Evolutionary conservation across 2,329 filamentous ascomycete species (phyloP).

Genomic region (Phialophora verrucosa): DNA sequence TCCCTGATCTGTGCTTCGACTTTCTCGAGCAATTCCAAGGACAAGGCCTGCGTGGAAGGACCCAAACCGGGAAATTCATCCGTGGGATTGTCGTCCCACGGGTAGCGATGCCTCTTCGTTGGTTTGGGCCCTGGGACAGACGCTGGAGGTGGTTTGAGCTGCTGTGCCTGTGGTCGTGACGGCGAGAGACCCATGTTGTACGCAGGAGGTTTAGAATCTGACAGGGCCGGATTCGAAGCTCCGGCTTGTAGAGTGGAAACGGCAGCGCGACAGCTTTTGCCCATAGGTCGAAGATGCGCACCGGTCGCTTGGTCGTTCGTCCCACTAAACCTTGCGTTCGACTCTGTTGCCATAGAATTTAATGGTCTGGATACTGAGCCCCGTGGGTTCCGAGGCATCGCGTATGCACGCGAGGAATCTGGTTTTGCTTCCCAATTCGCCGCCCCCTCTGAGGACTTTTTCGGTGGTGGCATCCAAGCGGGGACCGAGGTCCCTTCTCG

Average conservation of each 20-base stretch:
- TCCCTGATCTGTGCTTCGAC: slow-evolving; percentile 25
- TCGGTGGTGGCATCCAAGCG: neutral
- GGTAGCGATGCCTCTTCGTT: slow-evolving; percentile 1
- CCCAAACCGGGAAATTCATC: slow-evolving; percentile 30
- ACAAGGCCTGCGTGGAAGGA: slow-evolving; percentile 33
- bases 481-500: neutral
- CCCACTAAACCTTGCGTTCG: neutral
- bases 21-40: slow-evolving; percentile 28
- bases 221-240: neutral
- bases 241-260: neutral
- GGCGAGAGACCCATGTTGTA: neutral
- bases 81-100: slow-evolving; percentile 13
- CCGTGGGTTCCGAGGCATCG: neutral
- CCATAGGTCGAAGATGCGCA: neutral
- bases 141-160: neutral
- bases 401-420: neutral
- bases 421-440: neutral
- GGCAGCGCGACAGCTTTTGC: neutral
- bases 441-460: neutral
- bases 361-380: neutral
- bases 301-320: neutral
- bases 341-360: neutral
- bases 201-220: neutral
- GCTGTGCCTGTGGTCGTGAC: neutral
- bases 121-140: neutral